Percentiles rank a stretch among this genome's conserved stretches.
Evolutionary conservation across 306 rosid genomes (phyloP).

Genomic region (Castanea mollissima): DNA sequence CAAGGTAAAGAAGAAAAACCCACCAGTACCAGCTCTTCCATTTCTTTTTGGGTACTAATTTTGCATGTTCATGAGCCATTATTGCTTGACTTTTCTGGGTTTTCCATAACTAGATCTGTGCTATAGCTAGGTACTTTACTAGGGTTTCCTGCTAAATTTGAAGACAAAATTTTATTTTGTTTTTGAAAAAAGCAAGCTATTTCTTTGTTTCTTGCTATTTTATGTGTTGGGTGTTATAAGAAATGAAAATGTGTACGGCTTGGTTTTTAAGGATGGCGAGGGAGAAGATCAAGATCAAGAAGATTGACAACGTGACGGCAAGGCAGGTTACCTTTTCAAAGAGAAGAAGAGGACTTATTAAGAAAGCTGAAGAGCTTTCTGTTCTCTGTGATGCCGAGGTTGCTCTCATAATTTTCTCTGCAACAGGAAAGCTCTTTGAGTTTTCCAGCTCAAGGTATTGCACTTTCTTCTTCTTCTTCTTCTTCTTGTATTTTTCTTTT

Average conservation of each 20-base stretch:
- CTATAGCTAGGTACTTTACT: neutral
- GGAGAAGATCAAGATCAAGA: conserved; percentile 40
- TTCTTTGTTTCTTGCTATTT: neutral
- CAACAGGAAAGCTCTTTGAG: conserved; percentile 41
- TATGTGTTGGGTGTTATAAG: neutral
- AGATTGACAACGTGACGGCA: conserved; percentile 43
- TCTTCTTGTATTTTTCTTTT: neutral
- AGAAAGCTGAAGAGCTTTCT: conserved; percentile 49
- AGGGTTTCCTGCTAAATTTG: conserved; percentile 11
- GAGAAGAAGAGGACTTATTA: conserved; percentile 43
- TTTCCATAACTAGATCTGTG: neutral
- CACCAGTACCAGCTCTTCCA: neutral
- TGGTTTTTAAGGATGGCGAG: conserved; percentile 25
- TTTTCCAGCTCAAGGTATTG: conserved; percentile 37
- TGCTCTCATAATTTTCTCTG: conserved; percentile 41
- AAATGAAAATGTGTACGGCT: neutral
- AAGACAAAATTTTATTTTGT: neutral
- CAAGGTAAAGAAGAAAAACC: neutral
- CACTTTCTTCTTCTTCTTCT: neutral
- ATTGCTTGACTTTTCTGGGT: neutral
- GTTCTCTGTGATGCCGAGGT: conserved; percentile 45
- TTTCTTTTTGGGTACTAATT: neutral
- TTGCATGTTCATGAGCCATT: conserved; percentile 2
- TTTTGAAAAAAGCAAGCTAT: too few species aligned
- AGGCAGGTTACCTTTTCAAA: conserved; percentile 49